Evolutionary conservation across 2,329 filamentous ascomycete genomes (phyloP).

Genomic region (Grosmannia huntii): DNA sequence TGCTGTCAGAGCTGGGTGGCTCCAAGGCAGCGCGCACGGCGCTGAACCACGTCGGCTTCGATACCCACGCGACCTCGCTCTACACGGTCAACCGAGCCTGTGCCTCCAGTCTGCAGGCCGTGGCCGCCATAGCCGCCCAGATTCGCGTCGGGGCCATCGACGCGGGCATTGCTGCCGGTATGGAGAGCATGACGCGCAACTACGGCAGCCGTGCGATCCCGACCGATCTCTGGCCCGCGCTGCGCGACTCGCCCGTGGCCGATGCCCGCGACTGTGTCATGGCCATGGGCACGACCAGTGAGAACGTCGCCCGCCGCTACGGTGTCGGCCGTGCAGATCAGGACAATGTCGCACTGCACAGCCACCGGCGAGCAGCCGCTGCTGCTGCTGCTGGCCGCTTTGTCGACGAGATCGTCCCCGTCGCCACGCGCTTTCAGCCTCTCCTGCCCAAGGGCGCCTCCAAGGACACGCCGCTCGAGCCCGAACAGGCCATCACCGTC

Average conservation of each 20-base stretch:
- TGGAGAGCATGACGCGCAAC: slow-evolving; percentile 94
- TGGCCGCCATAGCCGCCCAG: slow-evolving; percentile 59
- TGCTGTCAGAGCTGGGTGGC: slow-evolving; percentile 82
- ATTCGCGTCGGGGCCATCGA: slow-evolving; percentile 65
- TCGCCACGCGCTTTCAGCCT: slow-evolving; percentile 56
- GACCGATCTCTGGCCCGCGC: slow-evolving; percentile 61
- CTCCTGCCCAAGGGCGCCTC: slow-evolving; percentile 47
- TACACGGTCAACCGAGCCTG: slow-evolving; percentile 87
- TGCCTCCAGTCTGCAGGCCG: slow-evolving; percentile 62
- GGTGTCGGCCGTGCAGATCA: slow-evolving; percentile 62
- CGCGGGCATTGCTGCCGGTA: slow-evolving; percentile 70
- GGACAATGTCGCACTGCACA: slow-evolving; percentile 67
- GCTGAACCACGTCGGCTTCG: slow-evolving; percentile 69
- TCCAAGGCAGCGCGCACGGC: slow-evolving; percentile 87
- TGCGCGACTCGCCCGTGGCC: slow-evolving; percentile 49
- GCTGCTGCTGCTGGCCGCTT: slow-evolving; percentile 62
- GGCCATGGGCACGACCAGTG: slow-evolving; percentile 83
- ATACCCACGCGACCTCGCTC: slow-evolving; percentile 53
- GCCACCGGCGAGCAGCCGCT: slow-evolving; percentile 58
- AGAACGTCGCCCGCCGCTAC: slow-evolving; percentile 76
- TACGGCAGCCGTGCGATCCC: slow-evolving; percentile 81
- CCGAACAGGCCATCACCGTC: slow-evolving; percentile 50
- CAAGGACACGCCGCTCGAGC: slow-evolving; percentile 27
- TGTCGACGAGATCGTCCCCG: slow-evolving; percentile 75
- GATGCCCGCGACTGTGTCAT: slow-evolving; percentile 80